These are phyloP conservation scores for Boletellus ananiceps DNA, from an alignment of 768 basidiomycete genomes.

Conservation along the genomic window DNA sequence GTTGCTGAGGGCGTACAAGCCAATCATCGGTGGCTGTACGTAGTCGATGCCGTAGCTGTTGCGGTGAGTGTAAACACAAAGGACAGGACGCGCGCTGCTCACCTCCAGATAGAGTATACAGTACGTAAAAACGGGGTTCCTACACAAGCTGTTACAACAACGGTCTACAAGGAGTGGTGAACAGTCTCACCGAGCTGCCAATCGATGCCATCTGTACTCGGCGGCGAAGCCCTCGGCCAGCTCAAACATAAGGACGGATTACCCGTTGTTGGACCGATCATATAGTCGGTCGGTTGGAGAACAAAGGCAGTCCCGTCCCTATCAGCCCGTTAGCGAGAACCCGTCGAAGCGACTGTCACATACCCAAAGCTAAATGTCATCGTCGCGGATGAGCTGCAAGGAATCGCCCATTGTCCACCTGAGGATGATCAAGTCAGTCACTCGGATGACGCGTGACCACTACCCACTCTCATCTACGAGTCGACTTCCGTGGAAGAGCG, in stretches of 20 bases:
- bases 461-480: constrained; percentile 58
- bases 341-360: constrained; percentile 9
- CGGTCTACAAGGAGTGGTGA: neutral
- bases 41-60: constrained; percentile 67
- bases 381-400: constrained; percentile 56
- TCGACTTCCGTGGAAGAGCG: constrained; percentile 57
- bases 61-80: constrained; percentile 1
- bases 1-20: constrained; percentile 61
- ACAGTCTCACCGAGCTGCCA: constrained; percentile 68
- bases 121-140: constrained; percentile 67
- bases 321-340: neutral
- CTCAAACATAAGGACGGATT: constrained; percentile 65
- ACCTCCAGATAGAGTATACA: constrained; percentile 80
- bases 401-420: constrained; percentile 73
- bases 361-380: constrained; percentile 72
- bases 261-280: constrained; percentile 65
- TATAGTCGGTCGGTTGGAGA: constrained; percentile 69
- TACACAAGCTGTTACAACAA: constrained; percentile 19
- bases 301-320: constrained; percentile 42
- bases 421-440: neutral
- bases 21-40: constrained; percentile 73
- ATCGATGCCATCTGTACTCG: constrained; percentile 70
- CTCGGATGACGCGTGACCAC: neutral
- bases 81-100: neutral
- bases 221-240: constrained; percentile 67